Percentiles rank a stretch among this genome's conserved stretches.
Conservation (phyloP, 2,329 filamentous ascomycete genomes). For the Arthrobotrys conoides region DNA sequence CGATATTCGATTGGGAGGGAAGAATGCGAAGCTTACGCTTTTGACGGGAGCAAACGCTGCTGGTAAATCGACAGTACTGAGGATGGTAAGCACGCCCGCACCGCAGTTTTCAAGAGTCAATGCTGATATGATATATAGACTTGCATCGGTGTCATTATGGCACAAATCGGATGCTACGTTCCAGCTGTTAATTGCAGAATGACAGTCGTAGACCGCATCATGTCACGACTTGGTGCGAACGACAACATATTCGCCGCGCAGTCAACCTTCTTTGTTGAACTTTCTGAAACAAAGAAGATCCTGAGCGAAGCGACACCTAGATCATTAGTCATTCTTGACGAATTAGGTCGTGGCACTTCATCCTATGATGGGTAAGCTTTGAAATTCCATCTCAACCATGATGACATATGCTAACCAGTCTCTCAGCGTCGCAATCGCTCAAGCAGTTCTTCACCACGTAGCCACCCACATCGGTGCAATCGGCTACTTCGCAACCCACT, state of each 20-base stretch:
- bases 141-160: conserved; percentile 96
- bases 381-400: background rate
- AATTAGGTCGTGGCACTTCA: conserved; percentile 92
- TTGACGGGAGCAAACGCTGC: conserved; percentile 97
- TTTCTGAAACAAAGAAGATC: conserved; percentile 92
- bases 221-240: conserved; percentile 96
- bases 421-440: conserved; percentile 85
- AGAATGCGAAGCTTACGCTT: conserved; percentile 84
- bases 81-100: conserved; percentile 78
- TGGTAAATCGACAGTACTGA: conserved; percentile 94
- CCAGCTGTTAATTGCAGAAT: conserved; percentile 85
- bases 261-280: conserved; percentile 97
- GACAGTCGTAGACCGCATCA: conserved; percentile 95
- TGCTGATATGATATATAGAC: conserved; percentile 72
- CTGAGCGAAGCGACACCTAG: conserved; percentile 88
- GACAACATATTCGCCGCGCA: conserved; percentile 99
- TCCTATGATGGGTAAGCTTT: conserved; percentile 80
- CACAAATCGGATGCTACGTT: conserved; percentile 93
- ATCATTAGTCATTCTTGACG: conserved; percentile 91
- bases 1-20: conserved; percentile 87
- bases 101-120: background rate
- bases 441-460: conserved; percentile 96
- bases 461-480: conserved; percentile 92
- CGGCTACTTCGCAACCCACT: conserved; percentile 98
- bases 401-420: conserved; percentile 21